A percentile compares a stretch with the other conserved stretches of the same genome.
phyloP scores from a whole-genome alignment of 2,329 filamentous ascomycete genomes.

The Atkinsonella hypoxylon region DNA sequence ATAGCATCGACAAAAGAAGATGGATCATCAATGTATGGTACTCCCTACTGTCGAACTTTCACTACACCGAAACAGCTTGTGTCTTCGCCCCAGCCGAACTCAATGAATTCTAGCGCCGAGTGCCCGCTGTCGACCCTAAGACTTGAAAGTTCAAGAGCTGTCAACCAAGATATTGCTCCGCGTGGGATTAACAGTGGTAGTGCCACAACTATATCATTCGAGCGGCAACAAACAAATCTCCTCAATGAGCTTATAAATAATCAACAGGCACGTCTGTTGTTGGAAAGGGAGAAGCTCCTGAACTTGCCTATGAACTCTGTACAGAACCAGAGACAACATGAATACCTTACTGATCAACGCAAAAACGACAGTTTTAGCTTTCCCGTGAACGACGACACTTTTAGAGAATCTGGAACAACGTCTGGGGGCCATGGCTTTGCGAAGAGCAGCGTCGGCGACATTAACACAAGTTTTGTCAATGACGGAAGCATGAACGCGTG shows the following conservation, averaged over 20 bases:
- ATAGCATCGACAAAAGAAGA: constrained; percentile 9
- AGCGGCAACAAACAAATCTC: constrained; percentile 26
- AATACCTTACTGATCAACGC: constrained; percentile 21
- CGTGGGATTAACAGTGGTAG: constrained; percentile 19
- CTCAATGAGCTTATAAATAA: constrained; percentile 26
- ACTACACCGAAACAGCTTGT: constrained; percentile 1
- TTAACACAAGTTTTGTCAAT: constrained; percentile 48
- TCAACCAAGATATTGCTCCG: constrained; percentile 11
- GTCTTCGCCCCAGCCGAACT: constrained; percentile 8
- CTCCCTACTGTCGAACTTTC: not conserved
- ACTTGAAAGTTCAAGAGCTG: constrained; percentile 8
- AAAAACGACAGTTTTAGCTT: constrained; percentile 38
- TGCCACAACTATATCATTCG: constrained; percentile 23
- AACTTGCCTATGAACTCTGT: not conserved
- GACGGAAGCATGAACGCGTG: constrained; percentile 32
- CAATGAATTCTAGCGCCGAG: constrained; percentile 5
- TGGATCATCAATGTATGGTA: constrained; percentile 36
- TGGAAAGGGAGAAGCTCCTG: not conserved
- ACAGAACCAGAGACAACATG: not conserved
- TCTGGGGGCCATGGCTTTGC: constrained; percentile 25
- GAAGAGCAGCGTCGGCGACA: constrained; percentile 44
- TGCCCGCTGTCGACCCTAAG: not conserved
- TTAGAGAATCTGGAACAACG: constrained; percentile 15
- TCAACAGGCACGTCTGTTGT: constrained; percentile 8
- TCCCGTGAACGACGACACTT: constrained; percentile 29